phyloP scores from a whole-genome alignment of 257 asterid species.

The Hygrophila difformis region DNA sequence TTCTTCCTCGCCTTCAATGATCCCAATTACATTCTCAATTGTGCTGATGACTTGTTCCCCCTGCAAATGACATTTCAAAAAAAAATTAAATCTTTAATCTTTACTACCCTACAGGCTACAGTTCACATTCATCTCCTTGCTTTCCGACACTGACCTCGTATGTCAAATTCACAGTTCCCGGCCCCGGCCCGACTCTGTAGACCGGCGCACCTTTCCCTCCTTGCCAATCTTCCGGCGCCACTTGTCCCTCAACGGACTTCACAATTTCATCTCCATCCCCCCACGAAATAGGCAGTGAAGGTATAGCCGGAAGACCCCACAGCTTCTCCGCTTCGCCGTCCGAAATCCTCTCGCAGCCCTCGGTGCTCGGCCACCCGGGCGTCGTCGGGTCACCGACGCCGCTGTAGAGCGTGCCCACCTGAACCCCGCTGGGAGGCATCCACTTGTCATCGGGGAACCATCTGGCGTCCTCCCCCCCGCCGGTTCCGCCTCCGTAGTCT shows the following conservation, averaged over 20 bases:
- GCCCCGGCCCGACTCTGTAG: slow-evolving; percentile 78
- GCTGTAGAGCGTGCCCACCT: slow-evolving; percentile 56
- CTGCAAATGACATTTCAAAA: too few relatives aligned
- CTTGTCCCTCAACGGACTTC: slow-evolving; percentile 49
- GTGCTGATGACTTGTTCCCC: slow-evolving; percentile 71
- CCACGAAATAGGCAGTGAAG: slow-evolving; percentile 78
- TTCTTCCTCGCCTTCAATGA: slow-evolving; percentile 72
- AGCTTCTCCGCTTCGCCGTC: slow-evolving; percentile 44
- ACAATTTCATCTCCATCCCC: slow-evolving; percentile 57
- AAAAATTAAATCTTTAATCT: too few relatives aligned
- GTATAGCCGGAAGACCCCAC: slow-evolving; percentile 69
- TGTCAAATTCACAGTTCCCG: slow-evolving; percentile 54
- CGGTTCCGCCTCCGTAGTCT: slow-evolving; percentile 77
- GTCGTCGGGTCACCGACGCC: slow-evolving; percentile 83
- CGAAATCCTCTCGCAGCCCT: slow-evolving; percentile 65
- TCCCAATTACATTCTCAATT: slow-evolving; percentile 76
- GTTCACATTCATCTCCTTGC: neutral
- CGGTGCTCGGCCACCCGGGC: slow-evolving; percentile 86
- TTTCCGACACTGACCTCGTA: slow-evolving; percentile 36
- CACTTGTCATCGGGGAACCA: slow-evolving; percentile 80
- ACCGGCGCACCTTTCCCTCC: slow-evolving; percentile 63
- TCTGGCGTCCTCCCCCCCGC: slow-evolving; percentile 38
- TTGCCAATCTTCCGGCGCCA: slow-evolving; percentile 79
- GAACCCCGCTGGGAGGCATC: slow-evolving; percentile 95
- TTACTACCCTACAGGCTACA: neutral